Evolutionary conservation across 768 basidiomycete genomes (phyloP).

Genomic region (Scleroderma citrinum): DNA sequence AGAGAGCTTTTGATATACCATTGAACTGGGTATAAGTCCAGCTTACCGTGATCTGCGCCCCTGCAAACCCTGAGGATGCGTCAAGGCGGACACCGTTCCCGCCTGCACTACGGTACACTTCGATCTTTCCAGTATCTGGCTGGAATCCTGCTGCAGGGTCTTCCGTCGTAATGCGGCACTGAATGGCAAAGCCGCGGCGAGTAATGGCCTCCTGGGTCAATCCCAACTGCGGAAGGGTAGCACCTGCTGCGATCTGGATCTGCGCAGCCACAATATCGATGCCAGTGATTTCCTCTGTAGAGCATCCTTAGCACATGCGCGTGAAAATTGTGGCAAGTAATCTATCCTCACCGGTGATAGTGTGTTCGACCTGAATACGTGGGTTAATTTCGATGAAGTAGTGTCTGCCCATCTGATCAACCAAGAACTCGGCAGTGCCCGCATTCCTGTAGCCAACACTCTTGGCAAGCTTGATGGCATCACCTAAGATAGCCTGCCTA

Average conservation of each 20-base stretch:
- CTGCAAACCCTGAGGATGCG: slow-evolving; percentile 95
- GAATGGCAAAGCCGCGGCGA: slow-evolving; percentile 95
- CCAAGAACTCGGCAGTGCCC: slow-evolving; percentile 97
- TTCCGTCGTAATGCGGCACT: slow-evolving; percentile 98
- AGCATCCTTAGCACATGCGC: not conserved
- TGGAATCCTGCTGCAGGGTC: slow-evolving; percentile 91
- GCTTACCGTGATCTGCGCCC: slow-evolving; percentile 93
- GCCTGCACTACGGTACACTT: slow-evolving; percentile 97
- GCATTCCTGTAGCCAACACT: slow-evolving; percentile 95
- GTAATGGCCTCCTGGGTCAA: slow-evolving; percentile 93
- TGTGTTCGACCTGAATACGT: slow-evolving; percentile 99
- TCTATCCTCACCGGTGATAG: slow-evolving; percentile 75
- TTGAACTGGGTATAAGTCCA: slow-evolving; percentile 2
- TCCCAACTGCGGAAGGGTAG: slow-evolving; percentile 90
- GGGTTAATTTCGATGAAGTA: slow-evolving; percentile 99
- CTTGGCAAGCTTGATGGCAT: slow-evolving; percentile 92
- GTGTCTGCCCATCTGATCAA: slow-evolving; percentile 92
- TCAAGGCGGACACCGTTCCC: slow-evolving; percentile 98
- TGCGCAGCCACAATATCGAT: slow-evolving; percentile 99
- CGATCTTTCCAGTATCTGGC: slow-evolving; percentile 98
- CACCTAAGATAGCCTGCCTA: slow-evolving; percentile 77
- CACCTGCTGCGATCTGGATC: slow-evolving; percentile 99
- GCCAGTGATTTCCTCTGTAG: slow-evolving; percentile 94
- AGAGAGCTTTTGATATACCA: not conserved
- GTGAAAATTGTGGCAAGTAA: not conserved